phyloP scores from a whole-genome alignment of 805 yeast genomes.

The Starmerella floris region DNA sequence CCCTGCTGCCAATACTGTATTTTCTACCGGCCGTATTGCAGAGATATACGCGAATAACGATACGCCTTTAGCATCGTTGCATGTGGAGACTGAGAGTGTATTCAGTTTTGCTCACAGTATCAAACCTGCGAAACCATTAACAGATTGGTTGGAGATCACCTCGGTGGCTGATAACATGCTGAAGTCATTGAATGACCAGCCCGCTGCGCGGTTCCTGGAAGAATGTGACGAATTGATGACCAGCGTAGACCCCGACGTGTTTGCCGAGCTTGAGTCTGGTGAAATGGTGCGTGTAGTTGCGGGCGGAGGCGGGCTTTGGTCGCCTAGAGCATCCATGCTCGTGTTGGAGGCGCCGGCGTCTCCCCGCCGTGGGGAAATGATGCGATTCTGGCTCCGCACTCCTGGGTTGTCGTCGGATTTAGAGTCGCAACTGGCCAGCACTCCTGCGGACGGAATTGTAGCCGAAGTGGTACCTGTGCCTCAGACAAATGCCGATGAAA shows the following conservation, averaged over 20 bases:
- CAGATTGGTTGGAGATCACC: slow-evolving; percentile 33
- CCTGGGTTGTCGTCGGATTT: slow-evolving; percentile 11
- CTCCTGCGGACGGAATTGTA: slow-evolving; percentile 13
- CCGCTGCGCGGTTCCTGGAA: slow-evolving; percentile 49
- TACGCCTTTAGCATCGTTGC: slow-evolving; percentile 14
- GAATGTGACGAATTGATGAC: slow-evolving; percentile 15
- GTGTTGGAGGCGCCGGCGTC: slow-evolving; percentile 49
- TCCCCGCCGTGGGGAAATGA: slow-evolving; percentile 33
- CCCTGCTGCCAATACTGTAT: slow-evolving; percentile 28
- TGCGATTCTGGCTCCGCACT: slow-evolving; percentile 31
- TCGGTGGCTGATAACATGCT: slow-evolving; percentile 44
- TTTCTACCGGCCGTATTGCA: slow-evolving; percentile 21
- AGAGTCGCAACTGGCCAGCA: slow-evolving; percentile 15
- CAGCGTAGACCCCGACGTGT: slow-evolving; percentile 18
- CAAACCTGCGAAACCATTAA: slow-evolving; percentile 16
- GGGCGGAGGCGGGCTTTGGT: slow-evolving; percentile 74
- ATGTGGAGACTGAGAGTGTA: slow-evolving; percentile 12
- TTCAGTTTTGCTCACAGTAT: slow-evolving; percentile 4
- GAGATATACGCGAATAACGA: slow-evolving; percentile 13
- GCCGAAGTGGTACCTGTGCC: slow-evolving; percentile 24
- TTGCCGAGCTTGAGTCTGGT: slow-evolving; percentile 20
- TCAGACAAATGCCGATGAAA: slow-evolving; percentile 19
- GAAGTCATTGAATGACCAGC: slow-evolving; percentile 38
- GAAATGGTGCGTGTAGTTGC: slow-evolving; percentile 44
- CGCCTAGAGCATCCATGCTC: slow-evolving; percentile 51